A percentile compares a stretch with the other conserved stretches of the same genome.
Conservation (phyloP, 2,329 filamentous ascomycete genomes). For the Pezicula neosporulosa region DNA sequence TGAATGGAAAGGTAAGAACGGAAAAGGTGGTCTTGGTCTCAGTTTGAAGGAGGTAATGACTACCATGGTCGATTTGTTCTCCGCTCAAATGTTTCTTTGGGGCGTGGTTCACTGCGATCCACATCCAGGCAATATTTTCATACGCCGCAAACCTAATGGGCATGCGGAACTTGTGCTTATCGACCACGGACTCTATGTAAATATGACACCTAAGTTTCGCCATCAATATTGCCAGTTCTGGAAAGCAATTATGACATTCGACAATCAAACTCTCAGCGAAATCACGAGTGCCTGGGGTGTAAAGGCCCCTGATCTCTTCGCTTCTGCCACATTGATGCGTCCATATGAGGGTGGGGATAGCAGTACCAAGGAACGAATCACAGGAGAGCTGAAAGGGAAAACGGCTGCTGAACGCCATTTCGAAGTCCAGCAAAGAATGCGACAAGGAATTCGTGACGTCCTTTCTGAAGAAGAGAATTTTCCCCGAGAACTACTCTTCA, state of each 20-base stretch:
- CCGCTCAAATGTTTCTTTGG: constrained; percentile 98
- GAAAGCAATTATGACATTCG: constrained; percentile 91
- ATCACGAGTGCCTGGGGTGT: constrained; percentile 84
- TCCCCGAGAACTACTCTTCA: constrained; percentile 69
- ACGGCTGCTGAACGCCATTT: constrained; percentile 61
- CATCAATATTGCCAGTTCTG: constrained; percentile 87
- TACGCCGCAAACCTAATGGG: constrained; percentile 80
- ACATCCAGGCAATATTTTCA: constrained; percentile 95
- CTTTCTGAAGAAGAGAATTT: constrained; percentile 67
- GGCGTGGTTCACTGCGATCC: constrained; percentile 95
- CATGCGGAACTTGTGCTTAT: constrained; percentile 88
- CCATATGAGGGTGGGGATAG: constrained; percentile 85
- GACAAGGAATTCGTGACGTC: constrained; percentile 61
- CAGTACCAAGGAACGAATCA: constrained; percentile 60
- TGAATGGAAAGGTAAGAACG: constrained; percentile 70
- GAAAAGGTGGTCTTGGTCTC: constrained; percentile 79
- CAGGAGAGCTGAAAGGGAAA: constrained; percentile 46
- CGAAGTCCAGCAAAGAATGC: constrained; percentile 70
- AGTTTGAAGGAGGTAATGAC: constrained; percentile 86
- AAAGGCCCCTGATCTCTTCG: constrained; percentile 85
- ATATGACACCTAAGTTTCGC: constrained; percentile 79
- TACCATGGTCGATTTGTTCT: constrained; percentile 94
- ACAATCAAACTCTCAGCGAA: constrained; percentile 73
- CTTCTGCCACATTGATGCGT: constrained; percentile 81
- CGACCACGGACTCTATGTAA: constrained; percentile 94